Base-by-base conservation (phyloP, 768 basidiomycete genomes). In the Hirschioporus abietinus region DNA sequence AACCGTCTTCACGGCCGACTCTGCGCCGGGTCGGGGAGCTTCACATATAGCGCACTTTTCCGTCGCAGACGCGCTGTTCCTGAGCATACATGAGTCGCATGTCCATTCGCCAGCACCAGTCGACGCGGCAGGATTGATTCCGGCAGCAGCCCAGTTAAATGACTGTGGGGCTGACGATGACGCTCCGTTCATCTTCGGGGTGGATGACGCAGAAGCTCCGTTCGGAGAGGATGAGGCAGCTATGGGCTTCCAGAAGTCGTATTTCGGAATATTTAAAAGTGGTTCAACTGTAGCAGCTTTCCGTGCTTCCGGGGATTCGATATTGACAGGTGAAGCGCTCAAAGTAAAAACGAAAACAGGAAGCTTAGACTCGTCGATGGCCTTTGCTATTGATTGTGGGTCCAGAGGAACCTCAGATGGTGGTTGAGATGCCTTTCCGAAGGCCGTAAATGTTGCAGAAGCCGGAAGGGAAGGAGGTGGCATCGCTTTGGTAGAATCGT, bases 101-200 rank as follows among this genome's bases (percentile, higher is more conserved):
- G 69, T 83, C 90, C 90, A 92, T n/a, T 68, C 70, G 24, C 70
- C 74, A 60, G 70, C 72, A 6, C 67, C 68, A 15, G 72, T 64
- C 23, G 70, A 27, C 35, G 69, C 64, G 17, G 71, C 68, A 6
- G 86, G 83, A 68, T 83, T 87, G 65, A 84, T 73, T 3, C 87
- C 89, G 0, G 87, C 87, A 10, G 86, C 87, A 1, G 81, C 78
- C 83, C 86, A 90, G 70, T 89, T 79, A 70, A 90, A 90, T 35
- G 78, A 78, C 58, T 79, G 42, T 10, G 65, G 58, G 27, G 64
- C 58, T 60, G 68, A 64, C 30, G 66, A 58, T 26, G 62, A 24
- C 17, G 64, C 25, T 30, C 60, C 25, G n/a, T 23, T 30, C 0
- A 20, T 15, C 23, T n/a, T 25, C 24, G 65, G 17, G 12, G 58